Evolutionary conservation across 2,329 filamentous ascomycete genomes (phyloP).

Genomic region (Raffaelea arxii): DNA sequence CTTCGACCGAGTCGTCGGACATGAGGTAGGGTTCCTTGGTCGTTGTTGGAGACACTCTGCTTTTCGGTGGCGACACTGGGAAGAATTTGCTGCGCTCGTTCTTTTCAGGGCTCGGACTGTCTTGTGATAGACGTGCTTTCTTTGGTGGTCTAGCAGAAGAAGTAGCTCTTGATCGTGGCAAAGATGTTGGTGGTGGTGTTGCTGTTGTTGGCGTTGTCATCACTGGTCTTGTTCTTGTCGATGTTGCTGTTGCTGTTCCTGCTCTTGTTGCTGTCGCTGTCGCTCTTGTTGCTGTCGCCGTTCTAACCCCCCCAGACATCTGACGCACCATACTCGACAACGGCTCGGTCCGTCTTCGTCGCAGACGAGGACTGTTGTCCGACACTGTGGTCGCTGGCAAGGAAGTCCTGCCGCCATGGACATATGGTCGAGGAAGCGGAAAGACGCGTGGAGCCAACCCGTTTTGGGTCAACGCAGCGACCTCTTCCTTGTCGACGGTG

Average conservation of each 20-base stretch:
- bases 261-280: too few species aligned
- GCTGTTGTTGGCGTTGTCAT: conserved; percentile 3
- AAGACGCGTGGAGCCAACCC: conserved; percentile 46
- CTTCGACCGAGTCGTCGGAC: conserved; percentile 49
- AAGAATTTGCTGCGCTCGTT: conserved; percentile 46
- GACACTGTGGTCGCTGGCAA: conserved; percentile 1
- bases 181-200: conserved; percentile 13
- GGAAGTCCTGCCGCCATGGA: conserved; percentile 24
- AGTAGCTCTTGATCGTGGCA: too few species aligned
- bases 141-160: conserved; percentile 36
- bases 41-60: not conserved
- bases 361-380: conserved; percentile 26
- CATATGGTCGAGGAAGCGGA: conserved; percentile 47
- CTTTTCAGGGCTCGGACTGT: conserved; percentile 19
- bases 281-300: too few species aligned
- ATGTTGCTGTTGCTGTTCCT: too few species aligned
- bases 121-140: conserved; percentile 45
- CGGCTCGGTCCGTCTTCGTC: conserved; percentile 44
- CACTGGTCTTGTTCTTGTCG: too few species aligned
- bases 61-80: conserved; percentile 15
- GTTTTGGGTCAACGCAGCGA: conserved; percentile 38
- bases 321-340: conserved; percentile 31
- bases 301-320: too few species aligned
- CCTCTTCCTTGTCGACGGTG: conserved; percentile 36
- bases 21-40: conserved; percentile 27